These are phyloP conservation scores for Saccharomycopsis microspora DNA, from an alignment of 805 yeast genomes.

Conservation along the genomic window DNA sequence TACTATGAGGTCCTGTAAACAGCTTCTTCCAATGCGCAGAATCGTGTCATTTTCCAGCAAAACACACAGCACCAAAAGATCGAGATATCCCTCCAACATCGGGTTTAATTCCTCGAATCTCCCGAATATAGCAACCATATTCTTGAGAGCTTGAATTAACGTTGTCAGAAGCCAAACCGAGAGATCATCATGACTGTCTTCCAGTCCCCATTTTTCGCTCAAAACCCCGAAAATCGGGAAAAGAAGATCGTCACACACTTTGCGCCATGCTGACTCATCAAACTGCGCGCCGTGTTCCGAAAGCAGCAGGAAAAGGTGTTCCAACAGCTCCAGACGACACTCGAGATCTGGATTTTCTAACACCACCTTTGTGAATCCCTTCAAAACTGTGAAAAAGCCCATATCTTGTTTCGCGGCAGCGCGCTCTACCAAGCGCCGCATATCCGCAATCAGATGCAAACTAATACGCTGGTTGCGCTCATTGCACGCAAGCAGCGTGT, in stretches of 20 bases:
- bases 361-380: slow-evolving; percentile 76
- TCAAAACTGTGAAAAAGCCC: slow-evolving; percentile 73
- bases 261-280: slow-evolving; percentile 69
- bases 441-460: slow-evolving; percentile 66
- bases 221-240: slow-evolving; percentile 87
- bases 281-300: slow-evolving; percentile 73
- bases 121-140: slow-evolving; percentile 72
- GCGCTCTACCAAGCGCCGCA: slow-evolving; percentile 48
- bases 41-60: slow-evolving; percentile 96
- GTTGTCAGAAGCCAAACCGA: slow-evolving; percentile 97
- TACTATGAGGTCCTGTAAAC: slow-evolving; percentile 69
- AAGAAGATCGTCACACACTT: slow-evolving; percentile 61
- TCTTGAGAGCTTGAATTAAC: slow-evolving; percentile 85
- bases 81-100: slow-evolving; percentile 70
- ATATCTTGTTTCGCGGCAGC: not conserved
- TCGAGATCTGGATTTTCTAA: slow-evolving; percentile 93
- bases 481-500: slow-evolving; percentile 77
- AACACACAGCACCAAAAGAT: slow-evolving; percentile 72
- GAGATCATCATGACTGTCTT: slow-evolving; percentile 66
- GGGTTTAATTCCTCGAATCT: slow-evolving; percentile 66
- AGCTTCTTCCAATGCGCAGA: slow-evolving; percentile 86
- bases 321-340: slow-evolving; percentile 82
- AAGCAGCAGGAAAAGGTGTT: slow-evolving; percentile 69
- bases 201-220: slow-evolving; percentile 60
- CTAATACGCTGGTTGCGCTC: slow-evolving; percentile 71